Base-by-base conservation (phyloP, 2,329 filamentous ascomycete species). In the Emydomyces testavorans region DNA sequence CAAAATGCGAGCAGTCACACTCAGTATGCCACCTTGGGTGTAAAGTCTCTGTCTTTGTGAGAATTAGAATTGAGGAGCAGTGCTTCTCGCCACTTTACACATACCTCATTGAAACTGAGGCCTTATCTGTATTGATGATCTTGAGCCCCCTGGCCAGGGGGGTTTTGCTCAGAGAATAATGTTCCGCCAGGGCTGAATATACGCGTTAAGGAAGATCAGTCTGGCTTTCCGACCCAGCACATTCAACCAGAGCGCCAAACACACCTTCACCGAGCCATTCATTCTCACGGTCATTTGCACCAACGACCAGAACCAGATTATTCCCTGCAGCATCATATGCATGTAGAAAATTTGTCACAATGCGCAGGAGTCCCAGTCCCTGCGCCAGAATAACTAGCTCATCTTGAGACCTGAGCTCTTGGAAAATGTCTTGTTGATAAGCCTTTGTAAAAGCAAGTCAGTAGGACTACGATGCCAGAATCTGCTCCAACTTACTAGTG, bases 361-460 rank as follows among this genome's bases (percentile, higher is more conserved):
- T 78, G 56, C 88, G 86, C 64, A 95, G 78, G 38, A 96, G 80
- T 57, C 92, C 92, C 40, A 98, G 81, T 57, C 92, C 92, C 46
- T 87, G 85, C 35, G 90, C 92, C 48, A 96, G 77, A 47, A 98
- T 76, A 58, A 96, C 83, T 54, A 98, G 81, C 67, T 93, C 84
- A 84, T 98, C 92, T 70, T 95, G 85, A 52, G 80, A 73, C 54
- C 87, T 83, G 56, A 94, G 79, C 69, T 92, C 85, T 64, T 85
- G 86, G 71, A 96, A 96, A 59, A 96, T 79, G 61, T 86, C 83
- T 71, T 96, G 89, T 71, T 98, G 92, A 66, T 93, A 98, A 74
- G 88, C 74, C 72, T 78, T 57, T 53, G 18, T 11, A 37, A n/a
- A 26, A 28, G 20, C 28, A 15, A 34, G 45, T 43, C 28, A 32